Conservation (phyloP, 495 filamentous ascomycete species). For the Penicillium odoratum region DNA sequence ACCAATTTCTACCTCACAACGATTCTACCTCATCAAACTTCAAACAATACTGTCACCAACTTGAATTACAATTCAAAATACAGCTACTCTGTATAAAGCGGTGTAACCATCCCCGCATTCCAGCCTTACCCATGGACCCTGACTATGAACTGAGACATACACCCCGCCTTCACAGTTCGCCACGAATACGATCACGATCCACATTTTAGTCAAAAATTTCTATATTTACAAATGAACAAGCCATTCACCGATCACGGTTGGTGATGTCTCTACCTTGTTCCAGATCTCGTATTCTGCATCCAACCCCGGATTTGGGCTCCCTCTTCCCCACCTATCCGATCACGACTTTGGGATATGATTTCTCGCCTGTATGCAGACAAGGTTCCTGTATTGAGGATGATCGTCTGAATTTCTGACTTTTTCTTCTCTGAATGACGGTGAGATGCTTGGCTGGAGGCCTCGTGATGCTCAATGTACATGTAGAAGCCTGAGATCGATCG, state of each 20-base stretch:
- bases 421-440: not conserved
- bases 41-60: not conserved
- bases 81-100: not conserved
- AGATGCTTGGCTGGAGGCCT: not conserved
- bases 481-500: not conserved
- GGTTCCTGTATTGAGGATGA: not conserved
- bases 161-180: not conserved
- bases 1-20: too few species aligned
- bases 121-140: not conserved
- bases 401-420: not conserved
- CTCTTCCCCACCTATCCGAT: conserved; percentile 18
- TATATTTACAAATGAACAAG: conserved; percentile 1
- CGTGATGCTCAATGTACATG: not conserved
- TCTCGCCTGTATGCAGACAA: not conserved
- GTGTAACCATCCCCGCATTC: not conserved
- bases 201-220: not conserved
- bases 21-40: not conserved
- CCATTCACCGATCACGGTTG: conserved; percentile 1
- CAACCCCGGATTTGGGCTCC: conserved; percentile 12
- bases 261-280: conserved; percentile 21
- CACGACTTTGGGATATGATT: not conserved
- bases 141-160: not conserved
- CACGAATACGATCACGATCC: not conserved
- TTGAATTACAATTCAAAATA: not conserved
- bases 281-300: conserved; percentile 38